A percentile compares a stretch with the other conserved stretches of the same genome.
Conservation (phyloP, 1,284 basidiomycete species). For the Ceratobasidium sp. region DNA sequence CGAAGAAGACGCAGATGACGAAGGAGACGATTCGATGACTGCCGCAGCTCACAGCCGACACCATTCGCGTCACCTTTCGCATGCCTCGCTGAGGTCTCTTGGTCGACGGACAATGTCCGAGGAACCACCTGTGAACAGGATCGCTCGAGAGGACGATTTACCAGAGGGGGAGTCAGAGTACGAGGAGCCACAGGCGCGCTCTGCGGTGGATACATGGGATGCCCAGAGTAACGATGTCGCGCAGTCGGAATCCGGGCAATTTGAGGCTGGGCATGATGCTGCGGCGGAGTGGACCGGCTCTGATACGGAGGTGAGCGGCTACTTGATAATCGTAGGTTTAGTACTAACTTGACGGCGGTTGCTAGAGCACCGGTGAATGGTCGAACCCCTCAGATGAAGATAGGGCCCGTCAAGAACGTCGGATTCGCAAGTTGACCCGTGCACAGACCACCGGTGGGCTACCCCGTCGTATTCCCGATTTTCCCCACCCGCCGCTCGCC, state of each 20-base stretch:
- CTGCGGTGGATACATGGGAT: slow-evolving; percentile 61
- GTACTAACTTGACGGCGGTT: background rate
- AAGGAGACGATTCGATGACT: slow-evolving; percentile 62
- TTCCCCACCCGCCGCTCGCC: slow-evolving; percentile 77
- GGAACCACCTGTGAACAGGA: slow-evolving; percentile 33
- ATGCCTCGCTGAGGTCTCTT: slow-evolving; percentile 73
- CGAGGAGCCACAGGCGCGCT: slow-evolving; percentile 34
- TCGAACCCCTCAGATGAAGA: slow-evolving; percentile 92
- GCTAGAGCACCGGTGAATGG: slow-evolving; percentile 83
- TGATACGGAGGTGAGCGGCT: slow-evolving; percentile 15
- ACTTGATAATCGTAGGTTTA: background rate
- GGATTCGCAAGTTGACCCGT: slow-evolving; percentile 69
- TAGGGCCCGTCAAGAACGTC: slow-evolving; percentile 74
- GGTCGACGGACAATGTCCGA: slow-evolving; percentile 59
- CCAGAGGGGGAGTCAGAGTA: slow-evolving; percentile 43
- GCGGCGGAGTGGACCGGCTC: slow-evolving; percentile 36
- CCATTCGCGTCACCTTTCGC: slow-evolving; percentile 80
- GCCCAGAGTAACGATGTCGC: slow-evolving; percentile 47
- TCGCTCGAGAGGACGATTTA: slow-evolving; percentile 37
- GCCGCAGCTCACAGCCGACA: slow-evolving; percentile 64
- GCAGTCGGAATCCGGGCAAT: slow-evolving; percentile 22
- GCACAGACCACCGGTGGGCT: slow-evolving; percentile 60
- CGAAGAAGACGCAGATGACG: slow-evolving; percentile 59
- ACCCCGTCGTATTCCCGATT: slow-evolving; percentile 79
- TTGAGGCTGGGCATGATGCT: slow-evolving; percentile 32